A percentile compares a stretch with the other conserved stretches of the same genome.
Evolutionary conservation across 176 grass and related monocot species (phyloP).

Genomic region (Avena atlantica): DNA sequence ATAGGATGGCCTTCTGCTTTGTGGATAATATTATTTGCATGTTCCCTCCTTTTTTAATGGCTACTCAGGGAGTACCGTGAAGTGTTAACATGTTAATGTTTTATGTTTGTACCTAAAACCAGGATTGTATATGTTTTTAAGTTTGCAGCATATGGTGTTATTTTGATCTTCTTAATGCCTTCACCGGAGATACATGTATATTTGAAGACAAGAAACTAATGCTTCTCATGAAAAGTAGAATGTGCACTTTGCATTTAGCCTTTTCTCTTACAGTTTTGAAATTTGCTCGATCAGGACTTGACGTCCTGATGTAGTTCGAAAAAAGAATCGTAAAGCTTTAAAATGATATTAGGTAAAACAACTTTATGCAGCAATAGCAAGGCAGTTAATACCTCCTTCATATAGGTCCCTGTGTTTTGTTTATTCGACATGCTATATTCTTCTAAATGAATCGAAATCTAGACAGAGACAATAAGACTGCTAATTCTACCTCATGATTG

Average conservation of each 20-base stretch:
- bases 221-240: slow-evolving; percentile 12
- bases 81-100: slow-evolving; percentile 16
- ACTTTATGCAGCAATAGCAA: neutral
- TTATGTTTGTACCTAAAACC: neutral
- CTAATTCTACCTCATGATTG: slow-evolving; percentile 13
- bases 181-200: slow-evolving; percentile 1
- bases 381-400: neutral
- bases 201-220: neutral
- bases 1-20: neutral
- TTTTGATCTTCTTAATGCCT: slow-evolving; percentile 7
- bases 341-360: neutral
- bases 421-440: neutral
- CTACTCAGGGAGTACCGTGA: neutral
- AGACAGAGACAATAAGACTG: neutral
- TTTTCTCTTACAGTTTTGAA: slow-evolving; percentile 8
- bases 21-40: slow-evolving; percentile 34
- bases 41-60: neutral
- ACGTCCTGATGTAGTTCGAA: slow-evolving; percentile 36
- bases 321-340: neutral
- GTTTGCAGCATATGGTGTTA: neutral
- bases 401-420: neutral
- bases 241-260: slow-evolving; percentile 1
- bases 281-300: neutral
- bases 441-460: neutral
- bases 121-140: no score